Evolutionary conservation across 1,139 yeast genomes (phyloP), one percentile per base, ranked within the genome.

Genomic region (Kodamaea fungicola): DNA sequence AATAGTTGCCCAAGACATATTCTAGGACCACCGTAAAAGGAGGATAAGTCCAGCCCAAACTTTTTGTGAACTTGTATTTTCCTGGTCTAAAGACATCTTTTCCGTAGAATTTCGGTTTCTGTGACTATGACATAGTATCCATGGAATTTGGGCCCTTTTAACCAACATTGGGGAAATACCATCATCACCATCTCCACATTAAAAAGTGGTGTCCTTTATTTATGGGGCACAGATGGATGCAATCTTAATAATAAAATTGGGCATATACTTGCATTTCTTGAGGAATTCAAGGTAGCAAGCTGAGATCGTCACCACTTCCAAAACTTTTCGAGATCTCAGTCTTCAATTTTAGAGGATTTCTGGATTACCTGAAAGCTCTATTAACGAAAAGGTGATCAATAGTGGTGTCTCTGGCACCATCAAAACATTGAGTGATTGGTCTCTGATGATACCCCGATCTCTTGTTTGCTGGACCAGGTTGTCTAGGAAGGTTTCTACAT

Each of bases 171-270:
- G 81, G 12, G 57, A 40, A 8, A 42, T 36, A 7, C 62, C 71
- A 39, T 73, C 70, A 3, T 59, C 51, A 4, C 80, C 81, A 21
- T 80, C 80, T 12, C 81, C 81, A 28, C 59, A 57, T 22, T 80
- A 80, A 32, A 76, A 57, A 6, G 71, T 62, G 4, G 80, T 75
- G 43, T 69, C 70, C 37, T 55, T 62, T 7, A 61, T 57, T 77
- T 77, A 30, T 63, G 52, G 16, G 83, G 82, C 21, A 78, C 82
- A 5, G 75, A 63, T 9, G 83, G 83, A 47, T 75, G 76, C 45
- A 77, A 51, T 43, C 83, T 63, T 42, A 77, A 66, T 74, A 32
- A 78, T 50, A 30, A 74, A 71, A 34, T 62, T 61, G 45, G 65
- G 64, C 47, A 75, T 62, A 50, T 74, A 74, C 39, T 62, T 67